Base-by-base conservation (phyloP, 371 early-diverging fungal genomes). In the Mucor mucedo region DNA sequence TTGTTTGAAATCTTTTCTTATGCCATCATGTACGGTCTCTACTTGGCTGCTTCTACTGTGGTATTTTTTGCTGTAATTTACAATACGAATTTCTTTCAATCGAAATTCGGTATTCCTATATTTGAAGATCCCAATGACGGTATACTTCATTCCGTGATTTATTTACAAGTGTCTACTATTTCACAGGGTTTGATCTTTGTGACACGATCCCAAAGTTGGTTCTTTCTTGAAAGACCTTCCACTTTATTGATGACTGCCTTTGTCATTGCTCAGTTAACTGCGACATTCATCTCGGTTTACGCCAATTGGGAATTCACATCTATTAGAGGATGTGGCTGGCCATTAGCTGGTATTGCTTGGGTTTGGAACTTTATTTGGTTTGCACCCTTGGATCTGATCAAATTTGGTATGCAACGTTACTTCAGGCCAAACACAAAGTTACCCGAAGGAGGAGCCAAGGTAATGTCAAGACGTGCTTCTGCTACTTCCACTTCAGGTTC, bases 331-430 rank as follows among this genome's bases (percentile, higher is more conserved):
- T 84, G 84, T 63, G 83, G 80, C 29, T 84, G 84, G 84, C 47
- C 65, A 11, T 77, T 76, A 75, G 84, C 75, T 16, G 83, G 79
- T 55, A 81, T 78, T 55, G 84, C 77, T 62, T 86, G 87, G 86
- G 59, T 89, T 65, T 87, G 87, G 87, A 87, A 89, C 72, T 79
- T 89, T 62, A 68, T 87, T 50, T 89, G 89, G 89, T 89, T 85
- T 65, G 61, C 83, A 49, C 89, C 89, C 33, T 68, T 89, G 40
- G 89, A 89, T 71, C 73, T 84, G 28, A 76, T 89, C 80, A 89
- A 89, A 71, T 89, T 89, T 65, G 87, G 70, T 50, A 82, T 89
- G 77, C 85, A 84, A 39, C 61, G 64, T 21, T 13, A 69, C 55
- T 82, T 85, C 73, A 74, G 71, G 56, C 81, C 53, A 28, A 21